Evolutionary conservation across 305 asterid species (phyloP).

Genomic region (Rubia tinctorum): DNA sequence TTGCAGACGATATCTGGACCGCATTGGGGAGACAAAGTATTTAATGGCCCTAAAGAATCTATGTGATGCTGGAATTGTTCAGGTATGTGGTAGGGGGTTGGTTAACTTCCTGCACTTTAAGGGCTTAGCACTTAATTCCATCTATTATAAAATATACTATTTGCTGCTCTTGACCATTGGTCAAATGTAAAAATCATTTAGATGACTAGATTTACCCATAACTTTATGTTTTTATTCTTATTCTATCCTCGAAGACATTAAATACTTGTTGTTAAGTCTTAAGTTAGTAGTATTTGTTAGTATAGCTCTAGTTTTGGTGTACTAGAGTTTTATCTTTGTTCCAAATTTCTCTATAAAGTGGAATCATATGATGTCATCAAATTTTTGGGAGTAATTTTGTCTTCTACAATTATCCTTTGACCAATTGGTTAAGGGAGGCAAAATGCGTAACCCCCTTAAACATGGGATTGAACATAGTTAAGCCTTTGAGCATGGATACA

Average conservation of each 20-base stretch:
- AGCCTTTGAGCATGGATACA: background rate
- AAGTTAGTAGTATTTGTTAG: background rate
- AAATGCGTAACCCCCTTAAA: background rate
- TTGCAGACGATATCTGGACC: slow-evolving; percentile 94
- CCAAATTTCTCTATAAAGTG: too few relatives aligned
- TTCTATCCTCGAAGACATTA: background rate
- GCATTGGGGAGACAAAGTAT: slow-evolving; percentile 91
- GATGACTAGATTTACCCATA: background rate
- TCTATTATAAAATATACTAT: too few relatives aligned
- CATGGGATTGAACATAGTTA: background rate
- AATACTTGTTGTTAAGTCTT: background rate
- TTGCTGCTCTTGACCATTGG: background rate
- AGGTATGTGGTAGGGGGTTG: slow-evolving; percentile 41
- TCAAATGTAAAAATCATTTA: background rate
- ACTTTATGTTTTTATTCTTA: background rate
- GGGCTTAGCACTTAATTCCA: background rate
- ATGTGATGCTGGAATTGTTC: slow-evolving; percentile 88
- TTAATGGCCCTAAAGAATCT: slow-evolving; percentile 94
- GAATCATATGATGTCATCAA: too few relatives aligned
- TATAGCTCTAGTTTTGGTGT: background rate
- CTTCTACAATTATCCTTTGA: background rate
- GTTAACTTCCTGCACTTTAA: background rate
- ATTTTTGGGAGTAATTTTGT: background rate
- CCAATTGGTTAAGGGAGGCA: background rate
- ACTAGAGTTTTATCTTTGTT: background rate